phyloP scores from a whole-genome alignment of 768 basidiomycete genomes.

The Hericium rajendrae region DNA sequence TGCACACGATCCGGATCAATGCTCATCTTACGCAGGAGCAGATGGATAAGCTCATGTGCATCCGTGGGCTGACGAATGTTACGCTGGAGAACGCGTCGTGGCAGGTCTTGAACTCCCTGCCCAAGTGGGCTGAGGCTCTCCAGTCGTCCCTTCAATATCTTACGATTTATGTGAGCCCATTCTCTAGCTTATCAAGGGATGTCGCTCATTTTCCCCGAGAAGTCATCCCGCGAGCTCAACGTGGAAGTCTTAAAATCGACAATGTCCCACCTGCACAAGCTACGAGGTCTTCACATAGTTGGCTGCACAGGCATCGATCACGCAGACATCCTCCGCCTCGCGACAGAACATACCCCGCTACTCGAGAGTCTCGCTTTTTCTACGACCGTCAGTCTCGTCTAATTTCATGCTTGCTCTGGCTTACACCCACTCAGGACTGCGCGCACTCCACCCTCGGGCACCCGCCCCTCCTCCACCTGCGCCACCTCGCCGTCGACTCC shows the following conservation, averaged over 20 bases:
- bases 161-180: slow-evolving; percentile 46
- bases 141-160: slow-evolving; percentile 39
- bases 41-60: slow-evolving; percentile 29
- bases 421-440: not conserved
- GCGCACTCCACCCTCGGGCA: not conserved
- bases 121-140: slow-evolving; percentile 42
- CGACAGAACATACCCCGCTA: slow-evolving; percentile 37
- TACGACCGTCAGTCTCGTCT: slow-evolving; percentile 35
- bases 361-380: slow-evolving; percentile 57
- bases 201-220: slow-evolving; percentile 5
- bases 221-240: slow-evolving; percentile 54
- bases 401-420: not conserved
- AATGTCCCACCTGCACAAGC: slow-evolving; percentile 39
- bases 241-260: slow-evolving; percentile 37
- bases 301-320: slow-evolving; percentile 53
- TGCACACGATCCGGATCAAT: slow-evolving; percentile 39
- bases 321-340: slow-evolving; percentile 30
- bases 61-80: slow-evolving; percentile 34
- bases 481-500: slow-evolving; percentile 44
- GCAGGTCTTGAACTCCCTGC: slow-evolving; percentile 49
- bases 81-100: slow-evolving; percentile 53
- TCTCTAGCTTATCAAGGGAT: slow-evolving; percentile 1
- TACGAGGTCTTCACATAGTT: slow-evolving; percentile 52
- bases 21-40: slow-evolving; percentile 48
- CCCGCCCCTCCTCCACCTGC: slow-evolving; percentile 32